Percentiles rank a stretch among this genome's conserved stretches.
Evolutionary conservation across 129 eudicot species (phyloP).

Genomic region (Apium graveolens): DNA sequence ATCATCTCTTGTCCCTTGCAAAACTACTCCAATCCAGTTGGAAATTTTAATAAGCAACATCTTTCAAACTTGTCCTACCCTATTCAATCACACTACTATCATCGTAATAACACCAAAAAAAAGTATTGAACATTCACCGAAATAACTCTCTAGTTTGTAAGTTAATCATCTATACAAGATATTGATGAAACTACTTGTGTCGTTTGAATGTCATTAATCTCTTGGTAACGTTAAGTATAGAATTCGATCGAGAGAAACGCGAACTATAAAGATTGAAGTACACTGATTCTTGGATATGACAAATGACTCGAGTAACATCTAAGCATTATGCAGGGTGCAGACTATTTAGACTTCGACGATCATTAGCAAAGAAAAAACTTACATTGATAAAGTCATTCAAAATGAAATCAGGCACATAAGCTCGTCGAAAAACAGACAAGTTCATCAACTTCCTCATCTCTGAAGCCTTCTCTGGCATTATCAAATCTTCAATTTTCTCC

Average conservation of each 20-base stretch:
- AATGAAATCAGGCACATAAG: constrained; percentile 60
- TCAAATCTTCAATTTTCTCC: constrained; percentile 48
- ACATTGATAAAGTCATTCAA: constrained; percentile 55
- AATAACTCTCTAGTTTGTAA: too few species aligned
- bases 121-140: background rate
- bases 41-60: background rate
- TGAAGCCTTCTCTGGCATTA: constrained; percentile 52
- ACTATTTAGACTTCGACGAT: background rate
- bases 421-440: constrained; percentile 24
- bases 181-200: too few species aligned
- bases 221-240: background rate
- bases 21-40: background rate
- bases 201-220: background rate
- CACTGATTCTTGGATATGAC: too few species aligned
- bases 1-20: background rate
- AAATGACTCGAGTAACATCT: background rate
- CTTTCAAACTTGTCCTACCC: background rate
- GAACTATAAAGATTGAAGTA: background rate
- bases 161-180: too few species aligned
- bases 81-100: background rate
- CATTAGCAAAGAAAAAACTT: constrained; percentile 6
- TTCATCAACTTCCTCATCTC: constrained; percentile 48
- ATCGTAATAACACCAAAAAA: background rate
- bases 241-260: too few species aligned
- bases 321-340: background rate